Evolutionary conservation across 208 protist genomes (phyloP), one percentile per base, ranked within the genome.

Genomic region (Angomonas ambiguus): DNA sequence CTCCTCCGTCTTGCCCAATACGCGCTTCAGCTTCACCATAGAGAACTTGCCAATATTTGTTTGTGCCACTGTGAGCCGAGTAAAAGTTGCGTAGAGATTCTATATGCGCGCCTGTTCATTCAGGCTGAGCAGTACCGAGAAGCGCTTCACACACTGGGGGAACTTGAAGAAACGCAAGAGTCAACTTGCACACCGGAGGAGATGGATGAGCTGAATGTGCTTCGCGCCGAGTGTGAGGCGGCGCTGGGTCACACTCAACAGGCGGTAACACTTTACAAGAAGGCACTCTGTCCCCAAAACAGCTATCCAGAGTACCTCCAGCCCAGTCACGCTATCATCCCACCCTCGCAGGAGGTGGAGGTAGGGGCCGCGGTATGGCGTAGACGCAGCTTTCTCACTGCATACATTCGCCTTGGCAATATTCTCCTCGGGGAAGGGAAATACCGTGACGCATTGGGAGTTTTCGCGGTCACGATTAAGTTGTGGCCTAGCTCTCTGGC

Each of bases 331-430:
- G 53, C 64, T 65, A 31, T 11, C 35, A 33, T 31, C 33, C 25
- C 27, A 45, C 8, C 67, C 59, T 20, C 22, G 20, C n/a, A 65
- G 22, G 67, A 73, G 45, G 65, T 59, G 20, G 57, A 67, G 11
- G 56, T 63, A 4, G n/a, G n/a, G 24, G 69, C 61, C 28, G n/a
- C n/a, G 2, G 56, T 3, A 2, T 13, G 22, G 25, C 8, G 4
- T n/a, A 6, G 31, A 30, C 30, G 10, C 25, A 2, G 10, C 24
- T 69, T 68, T 33, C 33, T 51, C n/a, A 38, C 10, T 2, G 68
- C 58, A 6, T 94, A 92, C 60, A 55, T 96, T 51, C 74, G 79
- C 31, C 76, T 97, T 33, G 90, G 85, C 30, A 95, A 93, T 73
- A 48, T 94, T 16, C 77, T 95, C n/a, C 72, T 93, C 31, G 45